Percentiles rank a stretch among this genome's conserved stretches.
Conservation (phyloP, 305 asterid species). For the Fraxinus velutina region DNA sequence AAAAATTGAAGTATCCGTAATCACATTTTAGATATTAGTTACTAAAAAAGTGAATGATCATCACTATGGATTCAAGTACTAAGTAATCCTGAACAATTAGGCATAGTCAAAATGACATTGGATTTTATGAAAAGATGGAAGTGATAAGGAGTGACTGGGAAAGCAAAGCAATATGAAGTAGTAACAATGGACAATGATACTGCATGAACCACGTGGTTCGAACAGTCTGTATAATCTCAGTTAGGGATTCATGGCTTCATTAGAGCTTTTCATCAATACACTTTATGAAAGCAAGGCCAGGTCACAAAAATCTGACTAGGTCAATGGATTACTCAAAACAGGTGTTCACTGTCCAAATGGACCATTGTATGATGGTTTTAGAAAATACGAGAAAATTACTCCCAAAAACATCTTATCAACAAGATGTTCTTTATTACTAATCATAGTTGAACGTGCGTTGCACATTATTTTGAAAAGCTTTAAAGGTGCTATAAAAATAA, state of each 20-base stretch:
- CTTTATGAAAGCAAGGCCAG: neutral
- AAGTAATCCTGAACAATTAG: neutral
- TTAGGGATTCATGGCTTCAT: neutral
- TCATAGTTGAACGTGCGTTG: neutral
- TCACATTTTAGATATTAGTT: neutral
- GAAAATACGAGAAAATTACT: neutral
- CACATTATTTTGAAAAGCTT: neutral
- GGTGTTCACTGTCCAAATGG: neutral
- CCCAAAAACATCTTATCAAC: neutral
- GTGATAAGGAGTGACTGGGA: neutral
- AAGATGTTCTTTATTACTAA: neutral
- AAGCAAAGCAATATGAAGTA: neutral
- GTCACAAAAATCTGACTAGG: neutral
- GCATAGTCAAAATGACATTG: neutral
- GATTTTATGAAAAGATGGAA: neutral
- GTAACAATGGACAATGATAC: neutral
- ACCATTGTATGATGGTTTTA: neutral
- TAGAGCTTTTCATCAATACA: slow-evolving; percentile 1
- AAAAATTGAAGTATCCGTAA: neutral
- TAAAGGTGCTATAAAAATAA: neutral
- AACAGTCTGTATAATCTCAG: neutral
- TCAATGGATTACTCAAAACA: neutral
- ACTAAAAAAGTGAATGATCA: neutral
- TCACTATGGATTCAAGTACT: neutral
- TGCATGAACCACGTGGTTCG: neutral